These are phyloP conservation scores for Russula griseocarnosa DNA, from an alignment of 768 basidiomycete genomes.

Conservation along the genomic window DNA sequence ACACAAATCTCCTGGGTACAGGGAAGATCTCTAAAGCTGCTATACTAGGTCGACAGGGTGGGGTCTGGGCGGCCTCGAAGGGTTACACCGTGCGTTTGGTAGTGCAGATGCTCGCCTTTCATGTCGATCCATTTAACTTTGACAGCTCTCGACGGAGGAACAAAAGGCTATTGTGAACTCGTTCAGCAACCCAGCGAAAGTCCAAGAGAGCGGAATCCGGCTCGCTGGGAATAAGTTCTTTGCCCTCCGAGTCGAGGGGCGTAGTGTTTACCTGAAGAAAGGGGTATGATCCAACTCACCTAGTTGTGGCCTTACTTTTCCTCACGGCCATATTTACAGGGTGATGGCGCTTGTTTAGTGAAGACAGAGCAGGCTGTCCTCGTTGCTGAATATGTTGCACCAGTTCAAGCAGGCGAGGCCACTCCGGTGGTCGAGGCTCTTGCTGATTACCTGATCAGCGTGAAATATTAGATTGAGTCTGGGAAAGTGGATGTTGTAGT, in stretches of 20 bases:
- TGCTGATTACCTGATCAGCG: constrained; percentile 71
- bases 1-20: constrained; percentile 69
- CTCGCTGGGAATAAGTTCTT: constrained; percentile 75
- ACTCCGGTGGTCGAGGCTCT: constrained; percentile 61
- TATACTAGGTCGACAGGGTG: constrained; percentile 67
- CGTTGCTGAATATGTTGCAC: constrained; percentile 67
- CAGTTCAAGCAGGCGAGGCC: constrained; percentile 61
- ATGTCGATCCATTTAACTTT: background rate
- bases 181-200: constrained; percentile 40
- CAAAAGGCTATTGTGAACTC: constrained; percentile 53
- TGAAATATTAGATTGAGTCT: constrained; percentile 44
- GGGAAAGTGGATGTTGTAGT: background rate
- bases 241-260: constrained; percentile 43
- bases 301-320: background rate
- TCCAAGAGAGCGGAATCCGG: constrained; percentile 57
- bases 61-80: constrained; percentile 66
- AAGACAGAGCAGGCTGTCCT: constrained; percentile 86
- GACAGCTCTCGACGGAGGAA: constrained; percentile 60
- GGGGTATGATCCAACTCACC: constrained; percentile 44
- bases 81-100: constrained; percentile 53
- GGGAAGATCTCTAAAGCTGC: constrained; percentile 75
- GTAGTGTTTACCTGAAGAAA: constrained; percentile 75
- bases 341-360: constrained; percentile 65
- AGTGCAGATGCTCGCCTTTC: background rate
- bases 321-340: constrained; percentile 40